Conservation (phyloP, 1,284 basidiomycete genomes). For the Mycosarcoma maydis region DNA sequence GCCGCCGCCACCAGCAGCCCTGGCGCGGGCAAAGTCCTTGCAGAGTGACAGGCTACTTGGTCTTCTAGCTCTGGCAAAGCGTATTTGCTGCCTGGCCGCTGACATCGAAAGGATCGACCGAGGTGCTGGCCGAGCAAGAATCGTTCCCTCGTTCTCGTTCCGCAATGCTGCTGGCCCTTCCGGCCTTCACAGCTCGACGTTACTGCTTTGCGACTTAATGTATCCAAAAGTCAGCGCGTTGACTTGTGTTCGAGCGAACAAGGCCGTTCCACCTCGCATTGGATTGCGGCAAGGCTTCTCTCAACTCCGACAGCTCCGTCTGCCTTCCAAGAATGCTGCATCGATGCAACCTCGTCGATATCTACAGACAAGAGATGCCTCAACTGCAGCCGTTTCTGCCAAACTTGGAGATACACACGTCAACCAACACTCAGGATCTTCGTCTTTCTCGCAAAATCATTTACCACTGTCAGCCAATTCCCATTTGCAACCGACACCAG, state of each 20-base stretch:
- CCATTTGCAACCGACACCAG: not conserved
- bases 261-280: not conserved
- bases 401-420: not conserved
- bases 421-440: not conserved
- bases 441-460: not conserved
- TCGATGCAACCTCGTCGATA: not conserved
- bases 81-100: conserved; percentile 27
- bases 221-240: not conserved
- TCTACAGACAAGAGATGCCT: conserved; percentile 2
- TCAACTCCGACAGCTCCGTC: not conserved
- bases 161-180: not conserved
- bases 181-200: not conserved
- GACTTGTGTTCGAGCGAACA: not conserved
- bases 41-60: conserved; percentile 13
- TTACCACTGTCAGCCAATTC: not conserved
- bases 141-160: not conserved
- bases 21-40: conserved; percentile 8
- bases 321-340: not conserved
- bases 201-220: conserved; percentile 4
- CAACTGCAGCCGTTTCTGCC: conserved; percentile 11
- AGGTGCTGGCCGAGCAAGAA: not conserved
- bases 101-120: conserved; percentile 23
- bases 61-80: conserved; percentile 15
- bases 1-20: conserved; percentile 27
- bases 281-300: not conserved